Conservation (phyloP, 2,329 filamentous ascomycete genomes). For the Aspergillus glaucus region DNA sequence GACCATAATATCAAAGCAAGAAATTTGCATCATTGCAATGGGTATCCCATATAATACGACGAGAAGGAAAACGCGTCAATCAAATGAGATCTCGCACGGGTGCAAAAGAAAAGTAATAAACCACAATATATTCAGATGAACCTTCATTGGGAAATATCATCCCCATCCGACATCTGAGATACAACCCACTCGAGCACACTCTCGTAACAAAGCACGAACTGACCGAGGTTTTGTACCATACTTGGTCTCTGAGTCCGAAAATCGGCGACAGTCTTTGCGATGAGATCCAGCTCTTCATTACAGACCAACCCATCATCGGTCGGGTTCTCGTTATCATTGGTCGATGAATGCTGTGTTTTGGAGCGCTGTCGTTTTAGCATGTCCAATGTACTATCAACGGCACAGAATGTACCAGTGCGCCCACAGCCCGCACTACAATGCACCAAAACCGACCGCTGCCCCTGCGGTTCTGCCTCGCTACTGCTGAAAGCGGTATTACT, state of each 20-base stretch:
- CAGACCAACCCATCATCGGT: conserved; percentile 58
- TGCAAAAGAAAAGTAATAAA: neutral
- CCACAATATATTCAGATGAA: neutral
- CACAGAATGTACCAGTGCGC: conserved; percentile 92
- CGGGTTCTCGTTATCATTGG: conserved; percentile 16
- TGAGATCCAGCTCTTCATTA: conserved; percentile 66
- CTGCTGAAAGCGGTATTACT: conserved; percentile 19
- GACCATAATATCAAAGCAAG: neutral
- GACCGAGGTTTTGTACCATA: conserved; percentile 92
- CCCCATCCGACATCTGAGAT: conserved; percentile 14
- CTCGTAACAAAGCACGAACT: conserved; percentile 96
- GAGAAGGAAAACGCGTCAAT: neutral
- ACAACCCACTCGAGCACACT: conserved; percentile 82
- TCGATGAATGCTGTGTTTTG: conserved; percentile 18
- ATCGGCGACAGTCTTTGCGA: conserved; percentile 82
- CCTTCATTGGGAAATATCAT: neutral
- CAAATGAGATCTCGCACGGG: neutral
- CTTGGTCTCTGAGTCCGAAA: conserved; percentile 82
- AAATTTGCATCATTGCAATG: neutral
- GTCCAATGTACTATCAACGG: conserved; percentile 90
- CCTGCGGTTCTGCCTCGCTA: conserved; percentile 50
- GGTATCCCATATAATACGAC: neutral
- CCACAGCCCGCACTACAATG: conserved; percentile 96
- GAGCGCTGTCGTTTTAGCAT: conserved; percentile 83
- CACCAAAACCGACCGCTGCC: conserved; percentile 69